These are phyloP conservation scores for Leccinum pellstonianum DNA, from an alignment of 768 basidiomycete species.

Conservation along the genomic window DNA sequence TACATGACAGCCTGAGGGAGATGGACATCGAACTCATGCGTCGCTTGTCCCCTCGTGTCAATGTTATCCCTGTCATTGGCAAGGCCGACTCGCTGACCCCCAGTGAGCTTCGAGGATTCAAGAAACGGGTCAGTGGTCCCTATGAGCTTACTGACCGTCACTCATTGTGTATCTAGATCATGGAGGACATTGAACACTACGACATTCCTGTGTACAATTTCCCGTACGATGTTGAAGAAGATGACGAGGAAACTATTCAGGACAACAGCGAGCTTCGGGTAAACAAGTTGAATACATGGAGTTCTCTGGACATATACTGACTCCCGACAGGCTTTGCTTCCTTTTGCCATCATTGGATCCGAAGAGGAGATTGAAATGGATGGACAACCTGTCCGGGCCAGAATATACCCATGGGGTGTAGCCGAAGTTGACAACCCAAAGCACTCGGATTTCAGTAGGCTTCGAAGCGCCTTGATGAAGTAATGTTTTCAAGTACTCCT, in stretches of 20 bases:
- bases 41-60: slow-evolving; percentile 94
- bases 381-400: slow-evolving; percentile 86
- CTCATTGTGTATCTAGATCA: slow-evolving; percentile 59
- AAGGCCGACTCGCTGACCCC: slow-evolving; percentile 97
- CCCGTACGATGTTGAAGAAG: slow-evolving; percentile 98
- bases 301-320: slow-evolving; percentile 4
- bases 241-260: slow-evolving; percentile 97
- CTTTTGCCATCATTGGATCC: slow-evolving; percentile 96
- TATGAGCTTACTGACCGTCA: background rate
- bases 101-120: slow-evolving; percentile 90
- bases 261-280: slow-evolving; percentile 96
- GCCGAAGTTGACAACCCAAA: slow-evolving; percentile 99
- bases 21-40: slow-evolving; percentile 99
- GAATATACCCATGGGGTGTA: slow-evolving; percentile 98
- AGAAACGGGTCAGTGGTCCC: slow-evolving; percentile 68
- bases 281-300: slow-evolving; percentile 26
- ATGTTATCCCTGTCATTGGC: slow-evolving; percentile 97
- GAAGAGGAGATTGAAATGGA: slow-evolving; percentile 96
- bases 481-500: slow-evolving; percentile 35
- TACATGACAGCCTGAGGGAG: slow-evolving; percentile 70
- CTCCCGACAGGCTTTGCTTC: slow-evolving; percentile 70
- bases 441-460: slow-evolving; percentile 96
- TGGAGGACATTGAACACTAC: slow-evolving; percentile 99
- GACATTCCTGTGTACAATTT: slow-evolving; percentile 99
- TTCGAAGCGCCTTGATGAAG: slow-evolving; percentile 90